Percentiles rank a stretch among this genome's conserved stretches.
Evolutionary conservation across 495 filamentous ascomycete genomes (phyloP).

Genomic region (Amniculicola lignicola): DNA sequence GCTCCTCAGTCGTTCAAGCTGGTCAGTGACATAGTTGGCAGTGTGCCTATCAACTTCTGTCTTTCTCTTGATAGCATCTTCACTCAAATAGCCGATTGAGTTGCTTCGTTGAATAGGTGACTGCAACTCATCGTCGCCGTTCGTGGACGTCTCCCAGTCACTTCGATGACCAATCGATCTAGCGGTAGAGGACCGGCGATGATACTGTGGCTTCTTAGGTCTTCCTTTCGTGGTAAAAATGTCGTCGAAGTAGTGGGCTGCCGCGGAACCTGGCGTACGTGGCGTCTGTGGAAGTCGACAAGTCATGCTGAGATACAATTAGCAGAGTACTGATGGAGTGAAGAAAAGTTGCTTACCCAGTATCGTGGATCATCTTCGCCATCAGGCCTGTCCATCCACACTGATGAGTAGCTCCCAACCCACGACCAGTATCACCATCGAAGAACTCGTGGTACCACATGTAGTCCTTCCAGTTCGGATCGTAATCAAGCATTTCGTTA

Average conservation of each 20-base stretch:
- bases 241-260: conserved; percentile 93
- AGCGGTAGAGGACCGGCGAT: conserved; percentile 78
- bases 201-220: conserved; percentile 45
- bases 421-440: conserved; percentile 85
- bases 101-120: conserved; percentile 28
- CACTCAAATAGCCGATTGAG: conserved; percentile 35
- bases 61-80: conserved; percentile 36
- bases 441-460: conserved; percentile 98
- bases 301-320: conserved; percentile 57
- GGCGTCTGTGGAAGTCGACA: conserved; percentile 93
- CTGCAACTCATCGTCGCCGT: conserved; percentile 45
- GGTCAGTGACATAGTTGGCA: conserved; percentile 41
- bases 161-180: conserved; percentile 85
- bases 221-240: conserved; percentile 59
- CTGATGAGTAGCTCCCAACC: conserved; percentile 89
- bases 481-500: conserved; percentile 80
- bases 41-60: conserved; percentile 41
- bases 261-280: conserved; percentile 74
- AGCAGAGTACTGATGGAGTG: not conserved
- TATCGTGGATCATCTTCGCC: conserved; percentile 95
- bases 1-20: conserved; percentile 38
- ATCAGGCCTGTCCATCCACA: conserved; percentile 97
- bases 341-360: conserved; percentile 59
- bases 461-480: conserved; percentile 88
- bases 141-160: conserved; percentile 61